These are phyloP conservation scores for Petrea volubilis DNA, from an alignment of 257 asterid species.

Conservation along the genomic window DNA sequence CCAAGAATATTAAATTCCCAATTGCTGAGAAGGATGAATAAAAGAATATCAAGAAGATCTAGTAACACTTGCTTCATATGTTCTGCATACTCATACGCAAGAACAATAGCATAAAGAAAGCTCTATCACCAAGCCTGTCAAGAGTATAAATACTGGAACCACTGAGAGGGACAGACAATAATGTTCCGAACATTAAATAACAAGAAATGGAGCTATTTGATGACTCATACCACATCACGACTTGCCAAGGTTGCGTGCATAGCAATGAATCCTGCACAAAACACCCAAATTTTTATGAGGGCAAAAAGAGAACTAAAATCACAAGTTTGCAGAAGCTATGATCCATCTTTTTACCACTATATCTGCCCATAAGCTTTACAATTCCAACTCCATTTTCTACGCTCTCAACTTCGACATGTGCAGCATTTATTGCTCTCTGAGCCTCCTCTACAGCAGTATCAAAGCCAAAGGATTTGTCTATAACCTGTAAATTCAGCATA, in stretches of 20 bases:
- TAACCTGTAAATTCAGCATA: conserved; percentile 49
- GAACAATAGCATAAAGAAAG: background rate
- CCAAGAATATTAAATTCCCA: background rate
- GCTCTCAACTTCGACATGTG: conserved; percentile 95
- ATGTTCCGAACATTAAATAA: background rate
- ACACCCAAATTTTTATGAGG: background rate
- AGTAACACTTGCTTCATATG: conserved; percentile 4
- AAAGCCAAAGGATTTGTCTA: conserved; percentile 97
- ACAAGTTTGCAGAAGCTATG: conserved; percentile 18
- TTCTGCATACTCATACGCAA: background rate
- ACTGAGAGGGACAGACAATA: background rate
- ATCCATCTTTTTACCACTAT: conserved; percentile 61
- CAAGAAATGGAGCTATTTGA: conserved; percentile 13
- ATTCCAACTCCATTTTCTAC: conserved; percentile 92
- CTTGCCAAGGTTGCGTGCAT: conserved; percentile 94
- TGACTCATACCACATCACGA: conserved; percentile 85
- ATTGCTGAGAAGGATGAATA: conserved; percentile 1
- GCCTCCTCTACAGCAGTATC: conserved; percentile 99
- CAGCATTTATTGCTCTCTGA: conserved; percentile 97
- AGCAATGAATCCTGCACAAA: conserved; percentile 83
- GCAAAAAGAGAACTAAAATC: conserved; percentile 5
- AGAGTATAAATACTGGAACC: background rate
- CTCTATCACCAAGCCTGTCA: background rate
- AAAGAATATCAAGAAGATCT: background rate
- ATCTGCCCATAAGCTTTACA: conserved; percentile 97